A percentile compares a stretch with the other conserved stretches of the same genome.
Conservation (phyloP, 2,329 filamentous ascomycete species). For the Pestalotiopsis sp. region DNA sequence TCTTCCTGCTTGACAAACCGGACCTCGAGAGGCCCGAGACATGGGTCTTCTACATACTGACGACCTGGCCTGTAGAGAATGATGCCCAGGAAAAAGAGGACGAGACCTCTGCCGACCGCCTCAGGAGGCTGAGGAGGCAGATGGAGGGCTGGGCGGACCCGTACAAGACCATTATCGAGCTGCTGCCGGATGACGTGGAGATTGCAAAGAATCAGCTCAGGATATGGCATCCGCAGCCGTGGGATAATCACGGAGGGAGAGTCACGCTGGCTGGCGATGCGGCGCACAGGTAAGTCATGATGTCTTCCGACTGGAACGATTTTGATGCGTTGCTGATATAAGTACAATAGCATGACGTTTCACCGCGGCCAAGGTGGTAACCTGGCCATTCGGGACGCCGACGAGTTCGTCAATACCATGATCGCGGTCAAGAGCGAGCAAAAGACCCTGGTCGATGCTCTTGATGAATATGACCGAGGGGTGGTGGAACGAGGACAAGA, state of each 20-base stretch:
- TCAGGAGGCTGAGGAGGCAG: conserved; percentile 11
- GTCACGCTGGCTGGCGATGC: conserved; percentile 4
- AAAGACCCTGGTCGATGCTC: conserved; percentile 9
- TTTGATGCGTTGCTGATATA: not conserved
- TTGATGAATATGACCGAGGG: conserved; percentile 13
- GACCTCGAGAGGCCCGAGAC: conserved; percentile 14
- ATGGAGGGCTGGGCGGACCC: conserved; percentile 17
- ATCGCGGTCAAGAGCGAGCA: conserved; percentile 9
- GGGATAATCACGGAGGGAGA: conserved; percentile 13
- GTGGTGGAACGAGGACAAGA: conserved; percentile 15
- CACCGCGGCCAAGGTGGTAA: conserved; percentile 5
- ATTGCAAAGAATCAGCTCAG: conserved; percentile 13
- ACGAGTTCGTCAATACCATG: conserved; percentile 16
- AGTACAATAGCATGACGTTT: not conserved
- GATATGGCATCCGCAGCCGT: conserved; percentile 16
- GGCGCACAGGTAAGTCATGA: conserved; percentile 2
- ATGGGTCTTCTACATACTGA: conserved; percentile 16
- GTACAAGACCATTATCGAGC: conserved; percentile 15
- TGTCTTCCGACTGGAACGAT: not conserved
- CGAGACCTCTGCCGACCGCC: not conserved
- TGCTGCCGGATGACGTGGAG: conserved; percentile 12
- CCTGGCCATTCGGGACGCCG: not conserved
- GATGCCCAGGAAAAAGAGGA: not conserved
- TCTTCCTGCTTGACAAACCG: conserved; percentile 18
- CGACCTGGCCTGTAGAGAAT: conserved; percentile 11